Evolutionary conservation across 2,329 filamentous ascomycete species (phyloP), one percentile per base, ranked within the genome.

Genomic region (Scorias spongiosa): DNA sequence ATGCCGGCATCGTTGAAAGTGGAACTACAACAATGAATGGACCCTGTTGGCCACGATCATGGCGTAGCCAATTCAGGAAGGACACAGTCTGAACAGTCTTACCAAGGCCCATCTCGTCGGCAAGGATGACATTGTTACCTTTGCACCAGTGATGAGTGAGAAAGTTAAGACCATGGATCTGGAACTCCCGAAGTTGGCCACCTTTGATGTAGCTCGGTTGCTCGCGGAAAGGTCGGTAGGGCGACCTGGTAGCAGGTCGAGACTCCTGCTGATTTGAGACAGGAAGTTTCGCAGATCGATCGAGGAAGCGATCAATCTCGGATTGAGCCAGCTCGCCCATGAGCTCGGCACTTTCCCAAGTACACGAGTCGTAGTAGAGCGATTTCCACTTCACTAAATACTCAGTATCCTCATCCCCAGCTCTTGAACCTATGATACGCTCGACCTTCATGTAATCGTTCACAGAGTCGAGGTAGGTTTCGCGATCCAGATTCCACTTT

Each of bases 61-160:
- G 89, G 44, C 86, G 84, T 47, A 98, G 73, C 89, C 91, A 98
- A 60, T 89, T 95, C 63, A 98, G 81, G 62, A 96, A 96, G 0
- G 89, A 80, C 26, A 98, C 88, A 0, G 89, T 95, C 65, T 98
- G 91, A 0, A 98, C 91, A 0, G 91, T 98, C 67, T 98, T 98
- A 26, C 91, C 91, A 11, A 98, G 73, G 55, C 91, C 91, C 91
- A 98, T 98, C 65, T 98, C 91, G 60, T 98, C 91, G 41, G 91
- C 91, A 43, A 98, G 74, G 54, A 98, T 95, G 57, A 96, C 91
- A 55, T 96, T 98, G 62, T 91, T 91, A 44, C 79, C 80, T 56
- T 83, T 81, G 43, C 84, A 85, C 93, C 93, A 98, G 64, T 96
- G 94, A 64, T 93, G 86, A 39, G 85, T 85, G 49, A 98, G 70